Evolutionary conservation across 163 green algal species (phyloP).

Genomic region (Chlamydomonas reinhardtii): DNA sequence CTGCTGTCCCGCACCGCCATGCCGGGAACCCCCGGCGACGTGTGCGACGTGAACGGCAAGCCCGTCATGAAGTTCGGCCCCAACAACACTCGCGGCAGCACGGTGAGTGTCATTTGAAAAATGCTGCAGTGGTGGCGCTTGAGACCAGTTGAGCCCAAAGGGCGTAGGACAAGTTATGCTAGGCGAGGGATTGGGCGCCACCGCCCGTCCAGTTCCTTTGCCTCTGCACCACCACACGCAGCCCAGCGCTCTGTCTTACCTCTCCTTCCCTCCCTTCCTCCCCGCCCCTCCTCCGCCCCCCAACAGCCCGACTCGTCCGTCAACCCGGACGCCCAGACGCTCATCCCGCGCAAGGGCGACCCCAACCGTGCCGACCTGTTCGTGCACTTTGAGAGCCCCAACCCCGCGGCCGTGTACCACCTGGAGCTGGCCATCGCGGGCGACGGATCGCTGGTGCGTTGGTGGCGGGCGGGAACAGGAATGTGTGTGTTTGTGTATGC

Average conservation of each 20-base stretch:
- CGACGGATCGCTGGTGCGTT: background rate
- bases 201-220: no score
- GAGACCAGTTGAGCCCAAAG: no score
- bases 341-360: constrained; percentile 17
- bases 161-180: no score
- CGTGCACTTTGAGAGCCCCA: constrained; percentile 35
- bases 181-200: no score
- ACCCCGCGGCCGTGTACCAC: constrained; percentile 16
- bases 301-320: background rate
- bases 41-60: background rate
- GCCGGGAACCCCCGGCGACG: background rate
- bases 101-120: no score
- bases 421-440: background rate
- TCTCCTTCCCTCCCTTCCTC: no score
- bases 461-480: no score
- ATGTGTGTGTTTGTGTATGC: no score
- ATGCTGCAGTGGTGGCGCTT: no score
- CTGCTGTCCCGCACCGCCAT: background rate
- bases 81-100: constrained; percentile 1
- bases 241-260: background rate
- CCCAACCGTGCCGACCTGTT: constrained; percentile 31
- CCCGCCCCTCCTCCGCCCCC: no score
- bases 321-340: constrained; percentile 5
- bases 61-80: background rate
- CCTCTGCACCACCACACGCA: no score